Evolutionary conservation across 1,284 basidiomycete species (phyloP).

Genomic region (Amylostereum chailletii): DNA sequence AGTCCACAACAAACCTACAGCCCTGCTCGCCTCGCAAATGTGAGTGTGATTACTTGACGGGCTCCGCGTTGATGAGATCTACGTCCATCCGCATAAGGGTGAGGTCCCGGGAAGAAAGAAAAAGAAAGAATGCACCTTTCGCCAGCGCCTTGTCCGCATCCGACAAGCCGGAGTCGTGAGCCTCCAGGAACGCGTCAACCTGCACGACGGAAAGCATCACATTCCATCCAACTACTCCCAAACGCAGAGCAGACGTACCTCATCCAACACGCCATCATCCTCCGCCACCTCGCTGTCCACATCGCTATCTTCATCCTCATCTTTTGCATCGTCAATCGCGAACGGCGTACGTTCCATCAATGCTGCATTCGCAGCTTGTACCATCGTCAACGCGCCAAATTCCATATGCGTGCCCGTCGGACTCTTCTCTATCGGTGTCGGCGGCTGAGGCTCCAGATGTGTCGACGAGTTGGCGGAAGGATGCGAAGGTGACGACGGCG

Average conservation of each 20-base stretch:
- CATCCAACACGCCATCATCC: constrained; percentile 79
- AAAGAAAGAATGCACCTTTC: constrained; percentile 40
- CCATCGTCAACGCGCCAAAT: constrained; percentile 52
- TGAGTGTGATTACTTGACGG: constrained; percentile 31
- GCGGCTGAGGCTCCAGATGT: constrained; percentile 8
- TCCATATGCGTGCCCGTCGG: constrained; percentile 11
- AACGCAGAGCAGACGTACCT: constrained; percentile 37
- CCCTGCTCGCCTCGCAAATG: neutral
- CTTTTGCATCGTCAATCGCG: constrained; percentile 86
- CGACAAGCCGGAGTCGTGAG: constrained; percentile 78
- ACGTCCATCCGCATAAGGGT: constrained; percentile 1
- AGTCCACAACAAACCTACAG: too few species aligned
- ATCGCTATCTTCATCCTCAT: constrained; percentile 65
- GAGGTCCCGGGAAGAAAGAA: neutral
- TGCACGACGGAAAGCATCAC: constrained; percentile 15
- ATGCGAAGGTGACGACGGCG: constrained; percentile 27
- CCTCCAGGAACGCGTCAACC: constrained; percentile 90
- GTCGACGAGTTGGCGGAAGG: constrained; percentile 6
- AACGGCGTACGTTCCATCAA: constrained; percentile 88
- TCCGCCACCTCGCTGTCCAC: constrained; percentile 49
- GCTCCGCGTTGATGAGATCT: constrained; percentile 62
- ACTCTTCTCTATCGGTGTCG: constrained; percentile 15
- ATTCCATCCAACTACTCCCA: neutral
- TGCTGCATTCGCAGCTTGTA: constrained; percentile 75
- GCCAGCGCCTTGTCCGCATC: constrained; percentile 82